These are phyloP conservation scores for Bjerkandera adusta DNA, from an alignment of 1,284 basidiomycete species.

Conservation along the genomic window DNA sequence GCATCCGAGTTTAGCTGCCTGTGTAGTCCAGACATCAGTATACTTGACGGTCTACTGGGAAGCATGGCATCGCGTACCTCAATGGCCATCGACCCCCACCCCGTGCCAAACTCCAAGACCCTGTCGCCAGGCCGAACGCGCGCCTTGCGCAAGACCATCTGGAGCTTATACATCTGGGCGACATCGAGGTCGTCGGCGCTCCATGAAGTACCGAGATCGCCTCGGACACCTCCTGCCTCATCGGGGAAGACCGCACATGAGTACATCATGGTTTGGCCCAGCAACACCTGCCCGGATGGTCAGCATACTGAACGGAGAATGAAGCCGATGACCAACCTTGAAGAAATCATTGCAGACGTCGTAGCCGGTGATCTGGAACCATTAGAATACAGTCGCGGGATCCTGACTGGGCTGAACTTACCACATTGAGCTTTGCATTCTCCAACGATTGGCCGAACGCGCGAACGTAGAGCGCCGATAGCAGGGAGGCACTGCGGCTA, in stretches of 20 bases:
- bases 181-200: conserved; percentile 17
- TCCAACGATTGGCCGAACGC: conserved; percentile 6
- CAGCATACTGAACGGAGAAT: not conserved
- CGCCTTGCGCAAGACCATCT: conserved; percentile 40
- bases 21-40: not conserved
- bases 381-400: not conserved
- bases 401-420: not conserved
- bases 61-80: conserved; percentile 32
- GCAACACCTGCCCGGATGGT: conserved; percentile 21
- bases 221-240: conserved; percentile 25
- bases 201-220: conserved; percentile 15
- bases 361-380: conserved; percentile 26
- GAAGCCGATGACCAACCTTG: conserved; percentile 2
- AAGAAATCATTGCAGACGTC: conserved; percentile 37
- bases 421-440: conserved; percentile 36
- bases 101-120: conserved; percentile 47
- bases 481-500: conserved; percentile 2
- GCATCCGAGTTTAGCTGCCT: conserved; percentile 30
- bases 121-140: conserved; percentile 39
- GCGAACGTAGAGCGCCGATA: conserved; percentile 5
- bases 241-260: conserved; percentile 40
- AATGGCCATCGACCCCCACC: conserved; percentile 49
- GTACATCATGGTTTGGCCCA: conserved; percentile 48
- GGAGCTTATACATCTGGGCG: conserved; percentile 31
- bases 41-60: not conserved